A percentile compares a stretch with the other conserved stretches of the same genome.
Conservation (phyloP, 129 eudicot species). For the Ambrosia trifida region DNA sequence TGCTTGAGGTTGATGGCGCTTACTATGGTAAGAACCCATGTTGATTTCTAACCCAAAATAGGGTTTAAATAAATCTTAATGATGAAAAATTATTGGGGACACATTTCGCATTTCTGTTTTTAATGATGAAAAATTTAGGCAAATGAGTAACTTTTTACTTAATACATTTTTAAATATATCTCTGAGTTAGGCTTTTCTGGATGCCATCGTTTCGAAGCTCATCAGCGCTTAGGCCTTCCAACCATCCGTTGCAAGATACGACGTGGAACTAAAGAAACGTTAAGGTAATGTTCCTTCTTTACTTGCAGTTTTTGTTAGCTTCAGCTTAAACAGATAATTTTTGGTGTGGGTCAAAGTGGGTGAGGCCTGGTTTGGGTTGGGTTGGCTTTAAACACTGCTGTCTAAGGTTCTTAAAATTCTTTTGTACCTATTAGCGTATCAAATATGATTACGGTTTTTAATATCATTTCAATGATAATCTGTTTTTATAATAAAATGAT, state of each 20-base stretch:
- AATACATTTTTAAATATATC: neutral
- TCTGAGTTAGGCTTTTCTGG: slow-evolving; percentile 79
- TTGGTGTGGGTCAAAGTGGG: neutral
- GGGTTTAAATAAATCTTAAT: neutral
- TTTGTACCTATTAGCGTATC: neutral
- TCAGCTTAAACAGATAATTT: neutral
- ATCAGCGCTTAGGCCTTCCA: slow-evolving; percentile 87
- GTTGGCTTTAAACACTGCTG: neutral
- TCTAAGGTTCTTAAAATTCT: neutral
- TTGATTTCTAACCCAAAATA: slow-evolving; percentile 7
- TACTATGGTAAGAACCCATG: slow-evolving; percentile 65
- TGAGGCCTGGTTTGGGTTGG: neutral
- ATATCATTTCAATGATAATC: neutral
- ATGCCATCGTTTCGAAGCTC: slow-evolving; percentile 97
- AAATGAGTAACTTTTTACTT: slow-evolving; percentile 12
- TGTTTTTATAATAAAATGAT: neutral
- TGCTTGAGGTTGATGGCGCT: slow-evolving; percentile 96
- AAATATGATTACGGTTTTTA: neutral
- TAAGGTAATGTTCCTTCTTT: slow-evolving; percentile 51
- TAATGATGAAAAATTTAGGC: neutral
- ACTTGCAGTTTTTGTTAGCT: neutral
- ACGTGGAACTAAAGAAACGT: slow-evolving; percentile 91
- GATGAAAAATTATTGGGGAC: neutral
- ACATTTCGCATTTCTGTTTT: neutral
- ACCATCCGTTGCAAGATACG: slow-evolving; percentile 97